Percentiles rank a stretch among this genome's conserved stretches.
phyloP scores from a whole-genome alignment of 768 basidiomycete species.

The Leucosporidium creatinivorum region DNA sequence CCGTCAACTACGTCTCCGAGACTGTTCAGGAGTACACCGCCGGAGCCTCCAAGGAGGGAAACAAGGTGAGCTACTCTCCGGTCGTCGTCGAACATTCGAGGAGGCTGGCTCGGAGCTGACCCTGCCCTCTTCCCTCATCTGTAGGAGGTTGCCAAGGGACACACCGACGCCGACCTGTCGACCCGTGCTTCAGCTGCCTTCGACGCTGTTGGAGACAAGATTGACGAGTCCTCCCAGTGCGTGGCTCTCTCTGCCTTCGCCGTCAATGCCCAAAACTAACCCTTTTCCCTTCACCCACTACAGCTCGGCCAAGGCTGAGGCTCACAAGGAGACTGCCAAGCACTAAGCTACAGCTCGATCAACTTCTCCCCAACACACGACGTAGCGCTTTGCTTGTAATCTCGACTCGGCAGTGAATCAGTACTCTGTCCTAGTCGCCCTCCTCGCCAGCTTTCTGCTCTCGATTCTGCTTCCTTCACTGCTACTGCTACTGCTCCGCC shows the following conservation, averaged over 20 bases:
- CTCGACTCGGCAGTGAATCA: no score
- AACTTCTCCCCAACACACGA: no score
- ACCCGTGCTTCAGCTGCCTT: constrained; percentile 24
- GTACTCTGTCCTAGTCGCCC: no score
- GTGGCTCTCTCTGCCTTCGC: background rate
- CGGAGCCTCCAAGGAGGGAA: constrained; percentile 18
- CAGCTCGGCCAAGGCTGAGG: constrained; percentile 8
- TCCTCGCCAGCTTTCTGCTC: no score
- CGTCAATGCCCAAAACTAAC: no score
- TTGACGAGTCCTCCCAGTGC: constrained; percentile 15
- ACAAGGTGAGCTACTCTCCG: background rate
- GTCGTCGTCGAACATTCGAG: no score
- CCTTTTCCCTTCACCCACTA: background rate
- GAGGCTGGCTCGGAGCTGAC: no score
- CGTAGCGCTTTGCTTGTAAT: no score
- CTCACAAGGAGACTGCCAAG: constrained; percentile 11
- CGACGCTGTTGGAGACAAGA: constrained; percentile 25
- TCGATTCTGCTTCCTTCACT: no score
- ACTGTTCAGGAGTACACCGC: constrained; percentile 21
- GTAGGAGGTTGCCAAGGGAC: constrained; percentile 29
- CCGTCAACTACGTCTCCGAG: constrained; percentile 22
- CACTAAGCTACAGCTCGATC: no score
- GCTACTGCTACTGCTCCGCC: no score
- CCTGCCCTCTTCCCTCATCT: no score
- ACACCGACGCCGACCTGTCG: constrained; percentile 17